These are phyloP conservation scores for Pseudognaphalium luteoalbum DNA, from an alignment of 129 eudicot genomes.

Conservation along the genomic window DNA sequence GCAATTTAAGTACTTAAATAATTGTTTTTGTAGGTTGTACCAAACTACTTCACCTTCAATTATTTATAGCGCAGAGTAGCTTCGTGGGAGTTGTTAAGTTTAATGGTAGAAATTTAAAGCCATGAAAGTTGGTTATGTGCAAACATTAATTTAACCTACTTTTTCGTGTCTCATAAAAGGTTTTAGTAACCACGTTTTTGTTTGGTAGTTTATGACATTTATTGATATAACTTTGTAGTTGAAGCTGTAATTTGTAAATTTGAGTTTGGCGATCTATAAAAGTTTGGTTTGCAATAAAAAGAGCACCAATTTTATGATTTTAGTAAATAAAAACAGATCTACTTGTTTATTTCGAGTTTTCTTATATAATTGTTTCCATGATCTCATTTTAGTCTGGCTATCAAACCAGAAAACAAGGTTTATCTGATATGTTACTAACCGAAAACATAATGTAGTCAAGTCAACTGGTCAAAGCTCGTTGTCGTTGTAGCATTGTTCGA, in stretches of 20 bases:
- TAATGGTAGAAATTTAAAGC: constrained; percentile 5
- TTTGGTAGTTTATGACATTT: background rate
- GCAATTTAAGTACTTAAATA: too few relatives aligned
- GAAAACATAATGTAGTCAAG: background rate
- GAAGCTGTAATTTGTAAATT: background rate
- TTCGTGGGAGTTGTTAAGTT: background rate
- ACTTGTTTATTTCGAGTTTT: background rate
- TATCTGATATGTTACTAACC: background rate
- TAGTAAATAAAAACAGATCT: too few relatives aligned
- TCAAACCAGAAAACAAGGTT: background rate
- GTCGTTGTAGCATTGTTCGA: background rate
- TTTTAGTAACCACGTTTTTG: background rate
- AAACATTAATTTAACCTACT: background rate
- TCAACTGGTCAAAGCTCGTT: background rate
- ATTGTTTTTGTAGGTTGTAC: background rate
- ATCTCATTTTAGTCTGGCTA: background rate
- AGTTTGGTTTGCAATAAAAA: background rate
- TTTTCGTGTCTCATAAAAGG: background rate
- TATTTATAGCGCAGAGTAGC: background rate
- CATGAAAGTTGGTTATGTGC: constrained; percentile 14
- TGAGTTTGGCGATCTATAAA: background rate
- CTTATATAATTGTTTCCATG: background rate
- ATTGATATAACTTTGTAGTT: background rate
- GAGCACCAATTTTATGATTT: background rate
- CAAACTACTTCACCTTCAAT: background rate